Percentiles rank a stretch among this genome's conserved stretches.
phyloP scores from a whole-genome alignment of 2,329 filamentous ascomycete species.

The Fusarium floridanum region DNA sequence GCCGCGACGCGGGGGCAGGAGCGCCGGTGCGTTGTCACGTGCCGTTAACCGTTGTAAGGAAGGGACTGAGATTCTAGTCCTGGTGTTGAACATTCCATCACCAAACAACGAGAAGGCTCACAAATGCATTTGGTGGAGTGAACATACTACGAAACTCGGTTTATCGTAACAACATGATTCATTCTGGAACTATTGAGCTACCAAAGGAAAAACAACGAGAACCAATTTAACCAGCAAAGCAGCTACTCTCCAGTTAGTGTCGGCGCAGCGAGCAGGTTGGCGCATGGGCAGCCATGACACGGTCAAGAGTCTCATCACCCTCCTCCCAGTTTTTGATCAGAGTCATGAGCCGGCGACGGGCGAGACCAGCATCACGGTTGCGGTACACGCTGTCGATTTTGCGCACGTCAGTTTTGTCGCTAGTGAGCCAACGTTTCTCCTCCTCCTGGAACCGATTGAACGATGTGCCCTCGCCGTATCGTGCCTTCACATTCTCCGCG shows the following conservation, averaged over 20 bases:
- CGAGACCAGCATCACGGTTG: constrained; percentile 55
- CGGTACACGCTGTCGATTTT: constrained; percentile 60
- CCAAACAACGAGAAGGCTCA: background rate
- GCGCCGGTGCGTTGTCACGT: constrained; percentile 38
- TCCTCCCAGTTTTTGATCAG: constrained; percentile 58
- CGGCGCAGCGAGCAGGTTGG: constrained; percentile 45
- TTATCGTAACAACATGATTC: background rate
- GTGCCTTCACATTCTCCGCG: constrained; percentile 47
- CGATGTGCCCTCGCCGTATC: constrained; percentile 48
- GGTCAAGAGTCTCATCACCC: constrained; percentile 54
- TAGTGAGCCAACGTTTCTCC: constrained; percentile 57
- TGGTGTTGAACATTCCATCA: background rate
- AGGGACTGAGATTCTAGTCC: background rate
- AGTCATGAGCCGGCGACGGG: constrained; percentile 51
- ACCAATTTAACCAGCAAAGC: background rate
- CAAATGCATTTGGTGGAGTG: background rate
- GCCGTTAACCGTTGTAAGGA: background rate
- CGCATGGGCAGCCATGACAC: constrained; percentile 51
- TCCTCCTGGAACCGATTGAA: constrained; percentile 51
- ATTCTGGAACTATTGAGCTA: constrained; percentile 8
- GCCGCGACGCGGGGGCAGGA: constrained; percentile 29
- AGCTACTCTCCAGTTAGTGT: constrained; percentile 2
- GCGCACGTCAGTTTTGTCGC: constrained; percentile 55
- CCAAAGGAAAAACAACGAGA: background rate
- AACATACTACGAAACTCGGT: background rate